These are phyloP conservation scores for Gentiana macrophylla DNA, from an alignment of 257 asterid species.

Conservation along the genomic window DNA sequence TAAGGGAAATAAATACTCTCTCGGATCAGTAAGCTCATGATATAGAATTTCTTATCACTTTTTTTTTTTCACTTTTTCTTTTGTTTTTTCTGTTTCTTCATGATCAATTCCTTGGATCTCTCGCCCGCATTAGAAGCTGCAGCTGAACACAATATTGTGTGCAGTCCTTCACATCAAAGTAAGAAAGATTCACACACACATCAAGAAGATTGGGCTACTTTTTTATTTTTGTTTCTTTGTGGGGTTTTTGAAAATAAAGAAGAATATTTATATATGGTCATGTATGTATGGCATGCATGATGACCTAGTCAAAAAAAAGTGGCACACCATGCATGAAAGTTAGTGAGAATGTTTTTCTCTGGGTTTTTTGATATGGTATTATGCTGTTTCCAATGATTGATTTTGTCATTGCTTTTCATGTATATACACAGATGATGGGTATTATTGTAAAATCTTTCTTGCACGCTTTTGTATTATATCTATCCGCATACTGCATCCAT, in stretches of 20 bases:
- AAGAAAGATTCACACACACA: slow-evolving; percentile 20
- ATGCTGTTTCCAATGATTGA: slow-evolving; percentile 45
- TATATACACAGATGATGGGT: too few species aligned
- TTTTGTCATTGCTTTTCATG: slow-evolving; percentile 9
- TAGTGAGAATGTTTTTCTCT: slow-evolving; percentile 32
- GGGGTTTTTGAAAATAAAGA: slow-evolving; percentile 7
- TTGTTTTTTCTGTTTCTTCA: slow-evolving; percentile 6
- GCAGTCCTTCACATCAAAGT: neutral
- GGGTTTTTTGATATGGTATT: slow-evolving; percentile 21
- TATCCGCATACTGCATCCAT: too few species aligned
- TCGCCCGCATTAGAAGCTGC: slow-evolving; percentile 26
- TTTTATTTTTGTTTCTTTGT: slow-evolving; percentile 8
- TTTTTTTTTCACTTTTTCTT: slow-evolving; percentile 8
- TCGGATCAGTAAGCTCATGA: slow-evolving; percentile 22
- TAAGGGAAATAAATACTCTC: slow-evolving; percentile 45
- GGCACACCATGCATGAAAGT: slow-evolving; percentile 23
- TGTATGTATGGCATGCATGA: neutral
- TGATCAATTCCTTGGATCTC: slow-evolving; percentile 72
- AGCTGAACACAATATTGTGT: slow-evolving; percentile 6
- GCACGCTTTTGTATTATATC: too few species aligned
- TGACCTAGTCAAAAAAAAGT: slow-evolving; percentile 46
- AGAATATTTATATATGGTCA: neutral
- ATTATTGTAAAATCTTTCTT: too few species aligned
- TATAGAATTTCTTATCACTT: slow-evolving; percentile 14
- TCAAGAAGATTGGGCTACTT: neutral